Evolutionary conservation across 2,329 filamentous ascomycete genomes (phyloP).

Genomic region (Colletotrichum simmondsii): DNA sequence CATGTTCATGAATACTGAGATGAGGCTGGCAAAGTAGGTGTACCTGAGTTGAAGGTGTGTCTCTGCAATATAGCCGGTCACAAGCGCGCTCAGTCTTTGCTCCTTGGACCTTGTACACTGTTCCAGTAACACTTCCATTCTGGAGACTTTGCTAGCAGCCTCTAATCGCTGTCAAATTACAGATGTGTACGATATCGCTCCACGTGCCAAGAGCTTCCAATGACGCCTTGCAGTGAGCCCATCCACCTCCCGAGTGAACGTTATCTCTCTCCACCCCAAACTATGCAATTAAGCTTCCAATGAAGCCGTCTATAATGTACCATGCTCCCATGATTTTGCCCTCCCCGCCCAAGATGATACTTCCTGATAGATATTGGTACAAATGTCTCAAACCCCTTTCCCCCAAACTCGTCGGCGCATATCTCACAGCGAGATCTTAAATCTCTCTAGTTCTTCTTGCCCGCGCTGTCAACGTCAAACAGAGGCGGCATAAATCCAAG

Average conservation of each 20-base stretch:
- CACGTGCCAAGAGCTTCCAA: not conserved
- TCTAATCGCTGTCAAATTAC: not conserved
- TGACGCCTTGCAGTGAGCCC: not conserved
- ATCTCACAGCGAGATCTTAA: too few species aligned
- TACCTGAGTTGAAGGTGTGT: not conserved
- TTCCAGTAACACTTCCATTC: too few species aligned
- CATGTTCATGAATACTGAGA: not conserved
- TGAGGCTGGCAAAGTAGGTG: too few species aligned
- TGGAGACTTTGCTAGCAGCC: not conserved
- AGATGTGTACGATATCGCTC: not conserved
- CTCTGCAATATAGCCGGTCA: too few species aligned
- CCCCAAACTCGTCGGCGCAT: too few species aligned
- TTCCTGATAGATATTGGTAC: constrained; percentile 12
- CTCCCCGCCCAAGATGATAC: not conserved
- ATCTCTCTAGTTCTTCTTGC: constrained; percentile 4
- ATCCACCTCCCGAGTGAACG: not conserved
- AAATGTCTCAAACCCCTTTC: not conserved
- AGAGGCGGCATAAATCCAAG: constrained; percentile 70
- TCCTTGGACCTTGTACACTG: not conserved
- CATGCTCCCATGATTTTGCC: not conserved
- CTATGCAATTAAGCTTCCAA: not conserved
- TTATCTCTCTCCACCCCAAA: not conserved
- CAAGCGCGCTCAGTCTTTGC: too few species aligned
- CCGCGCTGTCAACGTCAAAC: constrained; percentile 33
- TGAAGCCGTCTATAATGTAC: not conserved